These are phyloP conservation scores for Aspergillus kassunensis DNA, from an alignment of 495 filamentous ascomycete genomes.

Conservation along the genomic window DNA sequence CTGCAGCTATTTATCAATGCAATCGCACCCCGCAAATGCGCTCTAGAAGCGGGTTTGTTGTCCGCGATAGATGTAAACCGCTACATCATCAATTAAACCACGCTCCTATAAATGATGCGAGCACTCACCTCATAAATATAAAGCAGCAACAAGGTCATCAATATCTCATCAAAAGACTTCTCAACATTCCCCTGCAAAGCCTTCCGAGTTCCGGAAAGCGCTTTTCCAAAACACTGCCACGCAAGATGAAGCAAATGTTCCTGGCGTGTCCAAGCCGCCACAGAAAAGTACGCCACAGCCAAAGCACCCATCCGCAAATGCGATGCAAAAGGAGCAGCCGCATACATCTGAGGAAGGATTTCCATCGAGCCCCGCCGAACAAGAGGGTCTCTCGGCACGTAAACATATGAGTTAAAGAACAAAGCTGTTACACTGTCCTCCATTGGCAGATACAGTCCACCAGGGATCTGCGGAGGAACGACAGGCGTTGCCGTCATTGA, in stretches of 20 bases:
- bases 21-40: slow-evolving; percentile 33
- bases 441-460: slow-evolving; percentile 23
- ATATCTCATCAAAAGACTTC: slow-evolving; percentile 48
- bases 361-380: slow-evolving; percentile 40
- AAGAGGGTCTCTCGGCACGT: slow-evolving; percentile 27
- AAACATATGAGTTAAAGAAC: slow-evolving; percentile 36
- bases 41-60: slow-evolving; percentile 19
- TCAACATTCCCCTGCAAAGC: slow-evolving; percentile 48
- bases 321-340: slow-evolving; percentile 39
- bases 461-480: slow-evolving; percentile 5
- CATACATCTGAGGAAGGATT: slow-evolving; percentile 51
- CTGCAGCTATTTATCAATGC: slow-evolving; percentile 29
- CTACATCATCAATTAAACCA: slow-evolving; percentile 13
- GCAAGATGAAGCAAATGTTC: slow-evolving; percentile 31
- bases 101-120: background rate
- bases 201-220: slow-evolving; percentile 49
- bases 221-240: slow-evolving; percentile 38
- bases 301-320: slow-evolving; percentile 55
- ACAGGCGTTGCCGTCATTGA: background rate
- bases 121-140: slow-evolving; percentile 61
- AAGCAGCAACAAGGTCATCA: slow-evolving; percentile 60
- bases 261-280: slow-evolving; percentile 44
- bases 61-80: slow-evolving; percentile 31
- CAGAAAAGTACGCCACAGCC: slow-evolving; percentile 54
- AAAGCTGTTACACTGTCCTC: slow-evolving; percentile 31